These are phyloP conservation scores for Funneliformis geosporum DNA, from an alignment of 192 early-diverging fungal species.

Conservation along the genomic window DNA sequence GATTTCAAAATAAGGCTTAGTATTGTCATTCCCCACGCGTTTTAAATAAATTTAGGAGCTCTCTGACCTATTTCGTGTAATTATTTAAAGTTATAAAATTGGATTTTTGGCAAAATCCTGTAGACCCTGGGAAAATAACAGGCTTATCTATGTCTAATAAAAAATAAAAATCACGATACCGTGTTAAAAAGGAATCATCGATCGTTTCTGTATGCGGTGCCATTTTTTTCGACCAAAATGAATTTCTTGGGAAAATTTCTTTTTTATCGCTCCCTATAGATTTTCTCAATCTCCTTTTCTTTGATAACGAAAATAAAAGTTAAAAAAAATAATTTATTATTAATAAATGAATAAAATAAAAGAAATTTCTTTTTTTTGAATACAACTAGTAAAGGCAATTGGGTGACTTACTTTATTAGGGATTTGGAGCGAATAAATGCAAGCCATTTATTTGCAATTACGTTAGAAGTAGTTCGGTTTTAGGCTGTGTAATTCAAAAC, in stretches of 20 bases:
- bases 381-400: too few species aligned
- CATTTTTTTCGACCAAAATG: too few species aligned
- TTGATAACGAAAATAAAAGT: too few species aligned
- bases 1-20: not conserved
- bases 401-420: not conserved
- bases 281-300: too few species aligned
- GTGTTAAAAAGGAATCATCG: not conserved
- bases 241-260: too few species aligned
- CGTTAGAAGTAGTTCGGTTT: not conserved
- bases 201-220: too few species aligned
- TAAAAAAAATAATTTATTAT: too few species aligned
- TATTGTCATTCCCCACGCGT: not conserved
- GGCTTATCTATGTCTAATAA: not conserved
- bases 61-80: not conserved
- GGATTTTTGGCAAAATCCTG: not conserved
- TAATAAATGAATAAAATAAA: too few species aligned
- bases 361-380: too few species aligned
- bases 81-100: not conserved
- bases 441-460: not conserved
- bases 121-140: not conserved
- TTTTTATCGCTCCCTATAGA: too few species aligned
- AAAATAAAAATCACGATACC: not conserved
- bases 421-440: not conserved
- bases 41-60: not conserved
- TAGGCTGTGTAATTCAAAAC: not conserved